phyloP scores from a whole-genome alignment of 495 filamentous ascomycete species.

The Hypoxylon subgilvum region DNA sequence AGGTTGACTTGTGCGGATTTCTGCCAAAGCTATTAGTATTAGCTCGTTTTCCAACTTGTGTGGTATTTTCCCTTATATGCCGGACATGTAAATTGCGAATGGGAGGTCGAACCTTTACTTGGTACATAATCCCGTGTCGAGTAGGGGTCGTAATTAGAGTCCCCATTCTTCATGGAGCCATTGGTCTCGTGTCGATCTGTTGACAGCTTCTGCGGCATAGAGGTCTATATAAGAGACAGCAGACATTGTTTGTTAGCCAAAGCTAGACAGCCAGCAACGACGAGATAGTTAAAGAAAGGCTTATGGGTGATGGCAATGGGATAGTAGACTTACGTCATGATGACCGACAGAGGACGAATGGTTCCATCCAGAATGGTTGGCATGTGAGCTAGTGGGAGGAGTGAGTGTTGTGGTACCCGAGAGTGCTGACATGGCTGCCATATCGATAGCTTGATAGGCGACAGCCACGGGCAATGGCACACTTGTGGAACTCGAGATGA shows the following conservation, averaged over 20 bases:
- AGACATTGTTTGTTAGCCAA: constrained; percentile 9
- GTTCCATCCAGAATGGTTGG: constrained; percentile 58
- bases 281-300: constrained; percentile 1
- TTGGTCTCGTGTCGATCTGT: constrained; percentile 28
- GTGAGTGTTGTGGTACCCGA: constrained; percentile 57
- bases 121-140: constrained; percentile 20
- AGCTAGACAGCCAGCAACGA: neutral
- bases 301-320: neutral
- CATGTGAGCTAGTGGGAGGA: constrained; percentile 59
- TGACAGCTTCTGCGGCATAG: constrained; percentile 31
- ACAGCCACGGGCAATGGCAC: constrained; percentile 30
- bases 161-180: constrained; percentile 43
- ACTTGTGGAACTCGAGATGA: constrained; percentile 30
- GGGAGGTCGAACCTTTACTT: constrained; percentile 30
- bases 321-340: constrained; percentile 45
- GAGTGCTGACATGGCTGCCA: constrained; percentile 59
- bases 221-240: constrained; percentile 12
- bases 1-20: constrained; percentile 15
- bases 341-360: constrained; percentile 48
- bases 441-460: constrained; percentile 37
- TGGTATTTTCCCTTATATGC: neutral
- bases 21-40: constrained; percentile 4
- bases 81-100: too few species aligned
- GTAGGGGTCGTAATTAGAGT: constrained; percentile 32
- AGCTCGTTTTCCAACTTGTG: neutral